These are phyloP conservation scores for Cotoneaster glaucophyllus DNA, from an alignment of 306 rosid species.

Conservation along the genomic window DNA sequence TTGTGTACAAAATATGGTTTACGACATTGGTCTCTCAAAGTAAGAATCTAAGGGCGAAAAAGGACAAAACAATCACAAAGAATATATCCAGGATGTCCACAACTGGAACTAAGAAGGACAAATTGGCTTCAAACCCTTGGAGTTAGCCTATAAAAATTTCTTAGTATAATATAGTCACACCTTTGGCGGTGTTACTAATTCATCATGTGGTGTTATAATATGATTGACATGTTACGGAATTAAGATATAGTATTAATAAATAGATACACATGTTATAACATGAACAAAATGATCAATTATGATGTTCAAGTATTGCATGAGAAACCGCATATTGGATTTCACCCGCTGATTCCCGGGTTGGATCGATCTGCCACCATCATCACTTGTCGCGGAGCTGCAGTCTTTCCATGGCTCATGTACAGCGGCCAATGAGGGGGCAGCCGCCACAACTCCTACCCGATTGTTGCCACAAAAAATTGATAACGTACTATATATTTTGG, in stretches of 20 bases:
- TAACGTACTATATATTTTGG: not conserved
- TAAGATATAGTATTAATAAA: too few relatives aligned
- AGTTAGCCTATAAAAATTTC: too few relatives aligned
- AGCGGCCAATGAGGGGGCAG: not conserved
- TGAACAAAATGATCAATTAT: slow-evolving; percentile 55
- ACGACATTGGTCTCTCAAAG: too few relatives aligned
- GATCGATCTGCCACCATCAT: slow-evolving; percentile 56
- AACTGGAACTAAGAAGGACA: not conserved
- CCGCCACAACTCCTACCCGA: not conserved
- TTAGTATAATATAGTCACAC: too few relatives aligned
- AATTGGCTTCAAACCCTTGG: too few relatives aligned
- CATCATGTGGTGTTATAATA: too few relatives aligned
- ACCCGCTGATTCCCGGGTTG: slow-evolving; percentile 50
- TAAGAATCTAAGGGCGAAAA: too few relatives aligned
- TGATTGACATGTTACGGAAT: too few relatives aligned
- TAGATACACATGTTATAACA: too few relatives aligned
- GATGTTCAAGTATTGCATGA: slow-evolving; percentile 47
- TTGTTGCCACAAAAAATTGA: not conserved
- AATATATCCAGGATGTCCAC: not conserved
- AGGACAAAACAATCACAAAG: too few relatives aligned
- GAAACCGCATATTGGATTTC: slow-evolving; percentile 58
- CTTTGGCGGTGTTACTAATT: too few relatives aligned
- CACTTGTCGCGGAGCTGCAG: slow-evolving; percentile 17
- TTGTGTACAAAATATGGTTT: too few relatives aligned
- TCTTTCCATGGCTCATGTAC: slow-evolving; percentile 22